Evolutionary conservation across 2,329 filamentous ascomycete genomes (phyloP).

Genomic region (Phaeophleospora eucalypticola): DNA sequence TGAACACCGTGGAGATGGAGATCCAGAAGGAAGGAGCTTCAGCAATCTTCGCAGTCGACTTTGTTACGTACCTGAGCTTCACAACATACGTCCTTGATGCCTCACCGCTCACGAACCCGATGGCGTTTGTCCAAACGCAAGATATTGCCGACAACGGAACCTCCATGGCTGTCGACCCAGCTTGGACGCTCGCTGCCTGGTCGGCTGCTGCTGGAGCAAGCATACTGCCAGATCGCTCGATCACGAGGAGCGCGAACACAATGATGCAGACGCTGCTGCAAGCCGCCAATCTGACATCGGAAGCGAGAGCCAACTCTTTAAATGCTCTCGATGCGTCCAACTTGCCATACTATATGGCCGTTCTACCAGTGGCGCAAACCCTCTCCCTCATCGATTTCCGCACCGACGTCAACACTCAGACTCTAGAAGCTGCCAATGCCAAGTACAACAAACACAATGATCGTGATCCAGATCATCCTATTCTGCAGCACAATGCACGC

Average conservation of each 20-base stretch:
- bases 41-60: constrained; percentile 9
- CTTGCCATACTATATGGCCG: constrained; percentile 3
- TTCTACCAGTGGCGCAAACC: constrained; percentile 6
- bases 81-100: constrained; percentile 23
- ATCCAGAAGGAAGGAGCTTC: neutral
- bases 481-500: constrained; percentile 1
- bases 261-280: too few relatives aligned
- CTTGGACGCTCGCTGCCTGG: too few relatives aligned
- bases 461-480: constrained; percentile 1
- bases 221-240: too few relatives aligned
- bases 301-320: too few relatives aligned
- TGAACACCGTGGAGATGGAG: constrained; percentile 12
- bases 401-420: constrained; percentile 1
- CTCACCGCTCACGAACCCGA: constrained; percentile 15
- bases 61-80: constrained; percentile 15
- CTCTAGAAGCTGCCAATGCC: neutral
- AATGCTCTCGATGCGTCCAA: too few relatives aligned
- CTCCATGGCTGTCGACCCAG: too few relatives aligned
- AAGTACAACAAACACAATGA: too few relatives aligned
- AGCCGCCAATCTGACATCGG: too few relatives aligned
- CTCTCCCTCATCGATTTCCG: constrained; percentile 8
- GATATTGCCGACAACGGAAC: too few relatives aligned
- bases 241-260: too few relatives aligned
- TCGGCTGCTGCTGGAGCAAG: too few relatives aligned
- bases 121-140: too few relatives aligned